Percentiles rank a stretch among this genome's conserved stretches.
These are phyloP conservation scores for Panicum hallii DNA, from an alignment of 202 grass and related monocot species.

Conservation along the genomic window DNA sequence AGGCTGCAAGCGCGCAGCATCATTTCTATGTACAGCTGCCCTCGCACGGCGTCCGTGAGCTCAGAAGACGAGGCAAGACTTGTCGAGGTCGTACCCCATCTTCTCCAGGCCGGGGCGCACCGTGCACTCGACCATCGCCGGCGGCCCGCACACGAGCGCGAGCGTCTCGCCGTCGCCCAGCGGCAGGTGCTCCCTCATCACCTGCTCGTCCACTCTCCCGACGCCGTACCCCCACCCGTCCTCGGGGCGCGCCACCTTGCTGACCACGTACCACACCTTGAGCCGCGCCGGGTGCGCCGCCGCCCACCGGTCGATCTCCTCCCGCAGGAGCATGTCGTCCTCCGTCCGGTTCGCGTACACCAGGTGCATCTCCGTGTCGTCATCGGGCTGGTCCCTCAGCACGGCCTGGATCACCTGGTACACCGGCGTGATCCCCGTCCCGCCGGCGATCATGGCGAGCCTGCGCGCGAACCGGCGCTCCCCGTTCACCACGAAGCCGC, in stretches of 20 bases:
- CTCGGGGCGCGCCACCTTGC: constrained; percentile 66
- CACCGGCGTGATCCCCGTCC: constrained; percentile 90
- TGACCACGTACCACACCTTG: constrained; percentile 89
- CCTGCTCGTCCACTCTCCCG: constrained; percentile 65
- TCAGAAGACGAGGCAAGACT: constrained; percentile 39
- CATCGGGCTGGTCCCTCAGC: constrained; percentile 76
- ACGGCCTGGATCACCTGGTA: constrained; percentile 91
- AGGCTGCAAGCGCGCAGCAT: neutral
- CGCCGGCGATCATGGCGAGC: constrained; percentile 80
- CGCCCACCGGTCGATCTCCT: constrained; percentile 81
- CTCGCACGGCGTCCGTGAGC: neutral
- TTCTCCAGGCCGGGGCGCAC: constrained; percentile 82
- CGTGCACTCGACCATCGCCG: constrained; percentile 84
- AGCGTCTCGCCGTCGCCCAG: constrained; percentile 64
- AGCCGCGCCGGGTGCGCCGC: constrained; percentile 58
- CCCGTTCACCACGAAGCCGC: constrained; percentile 68
- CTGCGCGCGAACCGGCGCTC: constrained; percentile 55
- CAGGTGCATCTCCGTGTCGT: constrained; percentile 84
- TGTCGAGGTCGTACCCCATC: constrained; percentile 68
- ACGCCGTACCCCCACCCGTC: constrained; percentile 78
- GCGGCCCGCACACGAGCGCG: constrained; percentile 85
- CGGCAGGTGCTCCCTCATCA: constrained; percentile 68
- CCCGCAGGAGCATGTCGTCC: constrained; percentile 83
- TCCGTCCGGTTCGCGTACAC: constrained; percentile 95
- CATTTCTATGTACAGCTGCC: constrained; percentile 16